Evolutionary conservation across 2,329 filamentous ascomycete species (phyloP), one percentile per base, ranked within the genome.

Genomic region (Cordyceps tenuipes): DNA sequence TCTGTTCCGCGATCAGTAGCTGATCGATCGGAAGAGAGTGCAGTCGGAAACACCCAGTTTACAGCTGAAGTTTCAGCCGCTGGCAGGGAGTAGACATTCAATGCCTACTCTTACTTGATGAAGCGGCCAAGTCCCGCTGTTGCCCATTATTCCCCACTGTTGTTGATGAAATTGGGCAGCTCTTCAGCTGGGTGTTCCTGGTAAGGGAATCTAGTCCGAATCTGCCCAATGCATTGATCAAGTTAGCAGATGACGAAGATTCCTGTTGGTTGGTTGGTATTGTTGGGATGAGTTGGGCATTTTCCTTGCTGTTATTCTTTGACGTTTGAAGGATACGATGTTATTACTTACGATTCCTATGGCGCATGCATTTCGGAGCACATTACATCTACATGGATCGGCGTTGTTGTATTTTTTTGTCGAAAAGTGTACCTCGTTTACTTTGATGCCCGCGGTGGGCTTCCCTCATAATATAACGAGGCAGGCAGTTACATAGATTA

Each of bases 1-100:
- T 76, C 72, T 7, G 77, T 86, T 5, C 72, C 73, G 48, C 72
- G 73, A 60, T 66, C 62, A 29, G 66, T 65, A 56, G 61, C 65
- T 29, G 68, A 67, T 36, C 55, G 58, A 17, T 68, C 66, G 8
- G 72, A 72, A 60, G 73, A 76, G 56, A 59, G 60, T 26, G 67
- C 66, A 17, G 60, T 59, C 29, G 56, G 48, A 17, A 63, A 64
- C 34, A 46, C 58, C 48, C 63, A 66, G 43, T 62, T 66, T 10
- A 63, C 68, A 19, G 64, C 71, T 62, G 72, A 75, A 66, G 67
- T 70, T 44, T 68, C 68, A 62, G 44, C 19, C n/a, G 29, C 6
- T 17, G 61, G 56, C 57, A 47, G 26, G 21, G 61, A 62, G 48
- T 62, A 62, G 23, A 49, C 57, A 54, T 31, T 23, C 21, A 29